phyloP scores from a whole-genome alignment of 495 filamentous ascomycete species.

The Acidomyces sp. region DNA sequence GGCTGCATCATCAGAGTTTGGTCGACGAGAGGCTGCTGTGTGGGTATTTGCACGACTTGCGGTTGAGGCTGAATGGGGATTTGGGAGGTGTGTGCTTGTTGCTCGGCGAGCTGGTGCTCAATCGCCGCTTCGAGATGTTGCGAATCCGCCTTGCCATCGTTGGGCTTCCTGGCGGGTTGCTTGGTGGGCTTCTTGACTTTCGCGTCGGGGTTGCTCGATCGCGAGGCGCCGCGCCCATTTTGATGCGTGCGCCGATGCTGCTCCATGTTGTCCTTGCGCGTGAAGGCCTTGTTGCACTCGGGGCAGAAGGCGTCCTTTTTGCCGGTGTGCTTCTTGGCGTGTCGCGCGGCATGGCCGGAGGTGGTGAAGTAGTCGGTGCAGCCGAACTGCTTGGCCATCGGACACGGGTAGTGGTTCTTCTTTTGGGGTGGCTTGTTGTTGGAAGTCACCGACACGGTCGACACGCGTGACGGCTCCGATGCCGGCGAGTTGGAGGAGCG shows the following conservation, averaged over 20 bases:
- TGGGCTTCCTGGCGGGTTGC: slow-evolving; percentile 7
- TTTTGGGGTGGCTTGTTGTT: slow-evolving; percentile 22
- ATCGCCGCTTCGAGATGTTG: slow-evolving; percentile 11
- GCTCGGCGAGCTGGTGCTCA: slow-evolving; percentile 16
- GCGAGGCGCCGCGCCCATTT: slow-evolving; percentile 23
- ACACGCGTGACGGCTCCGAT: slow-evolving; percentile 15
- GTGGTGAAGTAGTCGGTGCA: slow-evolving; percentile 61
- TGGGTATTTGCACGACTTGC: slow-evolving; percentile 1
- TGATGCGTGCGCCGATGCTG: slow-evolving; percentile 83
- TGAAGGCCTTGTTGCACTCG: slow-evolving; percentile 87
- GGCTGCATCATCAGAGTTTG: slow-evolving; percentile 17
- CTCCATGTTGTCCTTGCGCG: slow-evolving; percentile 97
- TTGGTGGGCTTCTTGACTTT: slow-evolving; percentile 21
- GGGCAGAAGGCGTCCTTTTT: slow-evolving; percentile 87
- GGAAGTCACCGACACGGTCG: slow-evolving; percentile 8
- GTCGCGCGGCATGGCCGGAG: slow-evolving; percentile 88
- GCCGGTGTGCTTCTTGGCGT: slow-evolving; percentile 92
- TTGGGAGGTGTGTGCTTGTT: background rate
- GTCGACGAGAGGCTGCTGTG: slow-evolving; percentile 7
- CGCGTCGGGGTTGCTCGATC: slow-evolving; percentile 18
- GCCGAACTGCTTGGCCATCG: slow-evolving; percentile 34
- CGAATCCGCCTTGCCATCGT: slow-evolving; percentile 3
- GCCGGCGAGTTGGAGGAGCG: slow-evolving; percentile 17
- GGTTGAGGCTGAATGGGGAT: slow-evolving; percentile 1
- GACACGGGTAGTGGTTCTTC: slow-evolving; percentile 55